phyloP scores from a whole-genome alignment of 2,329 filamentous ascomycete genomes.

The Fonsecaea pedrosoi region DNA sequence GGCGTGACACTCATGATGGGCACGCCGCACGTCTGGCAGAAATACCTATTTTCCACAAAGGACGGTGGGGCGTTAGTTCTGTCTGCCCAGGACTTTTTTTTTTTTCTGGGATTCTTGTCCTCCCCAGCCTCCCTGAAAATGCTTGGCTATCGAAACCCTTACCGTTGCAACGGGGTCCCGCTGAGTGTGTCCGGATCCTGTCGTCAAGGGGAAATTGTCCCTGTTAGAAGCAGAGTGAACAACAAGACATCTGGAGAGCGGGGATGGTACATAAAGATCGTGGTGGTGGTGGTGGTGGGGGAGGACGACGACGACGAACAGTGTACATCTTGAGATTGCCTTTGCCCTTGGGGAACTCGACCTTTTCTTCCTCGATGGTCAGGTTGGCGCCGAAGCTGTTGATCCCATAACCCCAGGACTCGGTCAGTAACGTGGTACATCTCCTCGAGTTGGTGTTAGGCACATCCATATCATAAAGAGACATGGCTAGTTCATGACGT shows the following conservation, averaged over 20 bases:
- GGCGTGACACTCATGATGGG: slow-evolving; percentile 56
- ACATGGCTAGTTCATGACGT: not conserved
- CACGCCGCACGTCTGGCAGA: slow-evolving; percentile 57
- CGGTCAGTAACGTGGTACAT: not conserved
- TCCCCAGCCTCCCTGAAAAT: too few species aligned
- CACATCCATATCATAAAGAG: not conserved
- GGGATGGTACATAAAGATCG: not conserved
- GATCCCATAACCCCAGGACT: slow-evolving; percentile 36
- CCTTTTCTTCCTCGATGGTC: slow-evolving; percentile 49
- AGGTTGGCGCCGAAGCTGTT: slow-evolving; percentile 40
- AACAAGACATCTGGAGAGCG: not conserved
- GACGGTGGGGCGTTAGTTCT: not conserved
- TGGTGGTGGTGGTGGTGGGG: not conserved
- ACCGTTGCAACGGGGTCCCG: slow-evolving; percentile 51
- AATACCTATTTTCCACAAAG: slow-evolving; percentile 44
- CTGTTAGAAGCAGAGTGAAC: not conserved
- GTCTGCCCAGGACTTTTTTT: not conserved
- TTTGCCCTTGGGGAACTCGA: slow-evolving; percentile 54
- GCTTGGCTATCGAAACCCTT: not conserved
- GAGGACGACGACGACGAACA: slow-evolving; percentile 16
- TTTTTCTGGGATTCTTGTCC: too few species aligned
- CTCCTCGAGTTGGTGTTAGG: not conserved
- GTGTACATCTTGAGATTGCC: slow-evolving; percentile 54
- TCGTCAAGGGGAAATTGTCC: not conserved
- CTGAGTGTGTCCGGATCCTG: slow-evolving; percentile 54